Conservation (phyloP, 2,329 filamentous ascomycete species). For the Botrytis paeoniae region DNA sequence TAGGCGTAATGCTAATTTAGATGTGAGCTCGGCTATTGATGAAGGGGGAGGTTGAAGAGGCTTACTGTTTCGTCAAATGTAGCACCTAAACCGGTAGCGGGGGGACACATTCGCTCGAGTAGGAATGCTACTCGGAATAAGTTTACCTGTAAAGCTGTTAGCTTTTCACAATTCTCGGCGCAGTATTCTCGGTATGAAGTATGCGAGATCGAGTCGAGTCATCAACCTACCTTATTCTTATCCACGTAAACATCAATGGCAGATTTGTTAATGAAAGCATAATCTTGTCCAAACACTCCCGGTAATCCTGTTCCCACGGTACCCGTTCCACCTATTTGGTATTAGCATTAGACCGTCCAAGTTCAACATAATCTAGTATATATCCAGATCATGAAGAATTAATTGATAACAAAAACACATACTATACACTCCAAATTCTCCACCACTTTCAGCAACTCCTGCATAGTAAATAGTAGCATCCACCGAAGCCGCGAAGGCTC, state of each 20-base stretch:
- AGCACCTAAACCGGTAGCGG: constrained; percentile 45
- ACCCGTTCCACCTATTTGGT: constrained; percentile 29
- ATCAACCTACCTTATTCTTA: constrained; percentile 41
- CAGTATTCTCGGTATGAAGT: too few relatives aligned
- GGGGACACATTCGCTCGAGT: constrained; percentile 50
- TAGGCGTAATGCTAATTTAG: constrained; percentile 42
- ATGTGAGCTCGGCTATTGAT: not conserved
- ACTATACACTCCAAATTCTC: constrained; percentile 48
- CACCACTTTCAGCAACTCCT: constrained; percentile 47
- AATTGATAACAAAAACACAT: not conserved
- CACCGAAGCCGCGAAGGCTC: constrained; percentile 4
- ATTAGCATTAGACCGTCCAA: not conserved
- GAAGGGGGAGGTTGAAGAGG: not conserved
- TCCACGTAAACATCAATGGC: constrained; percentile 47
- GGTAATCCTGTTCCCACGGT: constrained; percentile 46
- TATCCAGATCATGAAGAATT: not conserved
- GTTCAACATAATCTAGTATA: not conserved
- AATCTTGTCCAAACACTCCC: constrained; percentile 49
- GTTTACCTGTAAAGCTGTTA: constrained; percentile 38
- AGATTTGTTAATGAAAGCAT: constrained; percentile 48
- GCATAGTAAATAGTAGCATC: constrained; percentile 47
- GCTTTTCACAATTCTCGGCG: not conserved
- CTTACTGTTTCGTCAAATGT: constrained; percentile 48
- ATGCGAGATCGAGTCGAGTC: too few relatives aligned
- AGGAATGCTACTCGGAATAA: constrained; percentile 50